Base-by-base conservation (phyloP, 176 grass and related monocot species). In the Puya raimondii region DNA sequence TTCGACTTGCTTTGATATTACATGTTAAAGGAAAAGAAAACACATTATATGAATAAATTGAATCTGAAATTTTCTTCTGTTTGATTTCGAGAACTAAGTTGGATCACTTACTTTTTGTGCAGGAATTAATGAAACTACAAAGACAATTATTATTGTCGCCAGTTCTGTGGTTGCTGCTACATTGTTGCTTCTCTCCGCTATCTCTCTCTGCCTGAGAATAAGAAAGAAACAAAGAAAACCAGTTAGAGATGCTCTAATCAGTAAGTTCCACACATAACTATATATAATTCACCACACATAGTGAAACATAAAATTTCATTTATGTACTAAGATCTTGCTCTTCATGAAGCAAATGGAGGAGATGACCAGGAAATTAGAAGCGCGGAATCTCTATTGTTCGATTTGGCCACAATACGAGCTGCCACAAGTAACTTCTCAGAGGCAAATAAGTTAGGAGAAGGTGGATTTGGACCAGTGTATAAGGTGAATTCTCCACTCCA, bases 391-490 rank as follows among this genome's bases (percentile, higher is more conserved):
- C 47, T 85, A 3, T 51, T 70, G 49, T 80, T 85, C 3, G 82
- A 90, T 77, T 63, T 88, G 17, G 17, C 25, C 4, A 84, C 70
- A 1, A 23, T 88, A 3, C 16, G 23, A 71, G 63, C 52, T 27
- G 89, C 89, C 8, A 88, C 89, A 0, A 12, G 68, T 49, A 80
- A 88, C 53, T 92, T 92, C 22, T 83, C 82, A 2, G 79, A 91
- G 48, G 73, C 68, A 51, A 88, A 92, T 23, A 83, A 76, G 61
- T 79, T 92, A 0, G 82, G 85, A 15, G 23, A 85, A 83, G 82
- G 89, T 23, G 85, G 84, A 21, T 91, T 87, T 50, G 89, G 89
- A 0, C 75, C 79, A 1, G 89, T 88, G 1, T 88, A 91, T 59
- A 88, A 88, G 81, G 85, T 42, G 33, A 42, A 42, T 6, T 42